Evolutionary conservation across 2,329 filamentous ascomycete genomes (phyloP).

Genomic region (Trichoderma gracile): DNA sequence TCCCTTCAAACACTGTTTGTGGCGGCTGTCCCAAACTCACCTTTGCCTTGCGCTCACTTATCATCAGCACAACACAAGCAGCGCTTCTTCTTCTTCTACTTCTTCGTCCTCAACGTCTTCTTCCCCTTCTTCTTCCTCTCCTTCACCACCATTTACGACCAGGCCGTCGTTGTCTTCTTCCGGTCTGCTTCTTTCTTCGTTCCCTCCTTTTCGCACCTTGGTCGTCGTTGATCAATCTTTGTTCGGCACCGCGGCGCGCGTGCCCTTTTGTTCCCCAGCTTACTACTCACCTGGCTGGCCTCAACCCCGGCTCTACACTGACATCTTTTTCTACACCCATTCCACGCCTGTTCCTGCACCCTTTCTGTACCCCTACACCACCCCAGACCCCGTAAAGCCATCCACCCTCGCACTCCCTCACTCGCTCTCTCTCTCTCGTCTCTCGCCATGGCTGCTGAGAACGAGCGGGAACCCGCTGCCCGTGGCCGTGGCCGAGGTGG

Average conservation of each 20-base stretch:
- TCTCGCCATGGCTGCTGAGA: constrained; percentile 42
- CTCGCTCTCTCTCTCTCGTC: constrained; percentile 26
- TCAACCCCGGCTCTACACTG: constrained; percentile 22
- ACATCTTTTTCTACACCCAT: neutral
- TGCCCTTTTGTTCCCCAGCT: constrained; percentile 17
- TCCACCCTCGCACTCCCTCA: neutral
- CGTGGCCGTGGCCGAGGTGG: constrained; percentile 42
- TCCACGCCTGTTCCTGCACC: neutral
- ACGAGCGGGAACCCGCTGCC: constrained; percentile 41
- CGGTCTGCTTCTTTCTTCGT: neutral
- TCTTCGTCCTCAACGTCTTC: neutral
- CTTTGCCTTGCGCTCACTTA: too few relatives aligned
- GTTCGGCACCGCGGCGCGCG: constrained; percentile 23
- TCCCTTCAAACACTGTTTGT: constrained; percentile 26
- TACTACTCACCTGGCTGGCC: constrained; percentile 26
- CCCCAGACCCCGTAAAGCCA: neutral
- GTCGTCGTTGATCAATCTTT: constrained; percentile 2
- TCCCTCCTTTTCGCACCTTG: neutral
- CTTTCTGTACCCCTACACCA: neutral
- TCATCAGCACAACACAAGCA: constrained; percentile 19
- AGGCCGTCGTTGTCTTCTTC: too few relatives aligned
- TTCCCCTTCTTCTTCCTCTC: neutral
- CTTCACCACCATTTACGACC: neutral
- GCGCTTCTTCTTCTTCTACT: neutral
- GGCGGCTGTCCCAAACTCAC: constrained; percentile 15